These are phyloP conservation scores for Mycena rebaudengoi DNA, from an alignment of 768 basidiomycete genomes.

Conservation along the genomic window DNA sequence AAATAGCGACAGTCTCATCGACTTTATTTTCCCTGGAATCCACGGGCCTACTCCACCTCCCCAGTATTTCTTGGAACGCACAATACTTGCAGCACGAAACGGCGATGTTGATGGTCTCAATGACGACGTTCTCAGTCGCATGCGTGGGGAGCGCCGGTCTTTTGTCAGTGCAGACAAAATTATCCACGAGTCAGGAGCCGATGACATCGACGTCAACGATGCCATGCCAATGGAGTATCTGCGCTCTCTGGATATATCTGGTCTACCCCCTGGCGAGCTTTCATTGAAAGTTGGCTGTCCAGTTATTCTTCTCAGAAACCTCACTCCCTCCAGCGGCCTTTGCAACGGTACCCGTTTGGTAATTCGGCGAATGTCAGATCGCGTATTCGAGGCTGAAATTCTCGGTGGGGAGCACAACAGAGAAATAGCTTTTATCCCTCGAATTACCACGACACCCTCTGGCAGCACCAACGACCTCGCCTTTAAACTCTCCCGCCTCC, in stretches of 20 bases:
- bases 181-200: not conserved
- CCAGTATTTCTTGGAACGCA: not conserved
- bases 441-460: not conserved
- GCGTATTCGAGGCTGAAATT: not conserved
- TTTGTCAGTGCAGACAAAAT: slow-evolving; percentile 6
- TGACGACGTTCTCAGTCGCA: not conserved
- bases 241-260: not conserved
- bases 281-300: not conserved
- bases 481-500: not conserved
- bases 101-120: not conserved
- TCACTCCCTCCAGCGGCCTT: not conserved
- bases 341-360: slow-evolving; percentile 1
- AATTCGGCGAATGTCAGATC: not conserved
- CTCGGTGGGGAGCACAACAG: not conserved
- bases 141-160: slow-evolving; percentile 1
- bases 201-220: not conserved
- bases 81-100: slow-evolving; percentile 2
- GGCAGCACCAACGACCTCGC: not conserved
- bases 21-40: not conserved
- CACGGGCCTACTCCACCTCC: not conserved
- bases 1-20: not conserved
- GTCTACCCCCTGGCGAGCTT: not conserved
- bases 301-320: not conserved
- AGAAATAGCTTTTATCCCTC: not conserved
- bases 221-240: not conserved